Evolutionary conservation across 257 asterid species (phyloP).

Genomic region (Henckelia pumila): DNA sequence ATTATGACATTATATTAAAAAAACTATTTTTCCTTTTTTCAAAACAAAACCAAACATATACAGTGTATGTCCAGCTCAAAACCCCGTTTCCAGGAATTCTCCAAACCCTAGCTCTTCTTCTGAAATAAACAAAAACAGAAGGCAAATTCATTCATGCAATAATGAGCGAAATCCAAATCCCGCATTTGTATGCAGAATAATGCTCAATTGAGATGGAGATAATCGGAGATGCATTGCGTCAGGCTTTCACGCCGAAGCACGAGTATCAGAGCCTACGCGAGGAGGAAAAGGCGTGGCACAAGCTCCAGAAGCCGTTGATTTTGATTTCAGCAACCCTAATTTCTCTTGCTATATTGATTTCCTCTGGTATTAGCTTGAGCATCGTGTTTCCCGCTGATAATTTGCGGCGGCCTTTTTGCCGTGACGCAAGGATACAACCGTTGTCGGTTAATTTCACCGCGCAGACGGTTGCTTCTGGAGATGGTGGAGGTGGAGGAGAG

Average conservation of each 20-base stretch:
- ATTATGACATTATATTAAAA: no score
- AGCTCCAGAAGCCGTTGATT: slow-evolving; percentile 58
- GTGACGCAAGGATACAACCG: slow-evolving; percentile 80
- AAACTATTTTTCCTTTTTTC: no score
- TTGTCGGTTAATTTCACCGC: slow-evolving; percentile 62
- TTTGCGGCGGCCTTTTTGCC: slow-evolving; percentile 78
- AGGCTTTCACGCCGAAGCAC: slow-evolving; percentile 94
- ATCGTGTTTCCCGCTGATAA: slow-evolving; percentile 72
- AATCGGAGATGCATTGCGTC: slow-evolving; percentile 82
- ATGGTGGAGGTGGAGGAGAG: slow-evolving; percentile 35
- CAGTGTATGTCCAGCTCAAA: no score
- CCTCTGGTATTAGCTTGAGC: slow-evolving; percentile 62
- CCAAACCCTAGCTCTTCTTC: no score
- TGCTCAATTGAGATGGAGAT: slow-evolving; percentile 37
- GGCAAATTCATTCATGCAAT: no score
- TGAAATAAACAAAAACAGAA: no score
- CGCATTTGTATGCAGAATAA: no score
- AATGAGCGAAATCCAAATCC: no score
- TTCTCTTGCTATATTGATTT: slow-evolving; percentile 45
- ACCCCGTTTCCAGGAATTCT: no score
- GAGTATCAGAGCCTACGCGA: slow-evolving; percentile 82
- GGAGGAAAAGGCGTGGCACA: slow-evolving; percentile 78
- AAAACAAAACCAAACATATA: no score
- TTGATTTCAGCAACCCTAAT: slow-evolving; percentile 35
- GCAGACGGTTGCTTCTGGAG: slow-evolving; percentile 21